phyloP scores from a whole-genome alignment of 2,329 filamentous ascomycete species.

The Phoma sp. region DNA sequence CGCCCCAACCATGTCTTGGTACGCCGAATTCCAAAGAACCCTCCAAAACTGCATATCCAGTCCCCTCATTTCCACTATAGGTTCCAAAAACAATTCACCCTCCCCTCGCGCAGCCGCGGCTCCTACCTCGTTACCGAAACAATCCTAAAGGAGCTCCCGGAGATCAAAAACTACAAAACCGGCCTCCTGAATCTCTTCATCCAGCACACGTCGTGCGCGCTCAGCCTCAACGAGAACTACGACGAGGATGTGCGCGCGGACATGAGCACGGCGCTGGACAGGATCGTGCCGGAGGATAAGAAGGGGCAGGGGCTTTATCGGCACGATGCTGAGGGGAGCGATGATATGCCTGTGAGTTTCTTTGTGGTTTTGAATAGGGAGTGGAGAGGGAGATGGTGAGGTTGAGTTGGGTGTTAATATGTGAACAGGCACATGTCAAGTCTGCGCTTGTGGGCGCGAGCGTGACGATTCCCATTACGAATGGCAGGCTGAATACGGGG shows the following conservation, averaged over 20 bases:
- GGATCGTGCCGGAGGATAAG: conserved; percentile 82
- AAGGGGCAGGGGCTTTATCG: conserved; percentile 68
- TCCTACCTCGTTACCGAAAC: conserved; percentile 88
- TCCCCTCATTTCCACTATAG: too few species aligned
- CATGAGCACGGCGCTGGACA: conserved; percentile 92
- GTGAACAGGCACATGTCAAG: conserved; percentile 82
- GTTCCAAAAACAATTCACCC: conserved; percentile 81
- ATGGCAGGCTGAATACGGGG: conserved; percentile 75
- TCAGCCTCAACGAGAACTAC: conserved; percentile 92
- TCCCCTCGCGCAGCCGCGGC: conserved; percentile 78
- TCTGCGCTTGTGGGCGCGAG: conserved; percentile 86
- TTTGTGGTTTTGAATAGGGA: background rate
- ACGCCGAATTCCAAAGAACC: too few species aligned
- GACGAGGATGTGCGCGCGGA: conserved; percentile 85
- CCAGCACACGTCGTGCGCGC: conserved; percentile 91
- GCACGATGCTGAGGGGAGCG: conserved; percentile 82
- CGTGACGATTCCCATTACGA: conserved; percentile 86
- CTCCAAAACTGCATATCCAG: too few species aligned
- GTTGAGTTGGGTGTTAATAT: conserved; percentile 5
- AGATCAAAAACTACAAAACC: conserved; percentile 82
- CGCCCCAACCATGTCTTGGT: conserved; percentile 42
- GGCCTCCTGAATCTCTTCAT: conserved; percentile 79
- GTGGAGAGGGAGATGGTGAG: background rate
- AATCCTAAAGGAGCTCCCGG: conserved; percentile 73
- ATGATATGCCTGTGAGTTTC: conserved; percentile 85